These are phyloP conservation scores for Luffa acutangula DNA, from an alignment of 306 rosid genomes.

Conservation along the genomic window DNA sequence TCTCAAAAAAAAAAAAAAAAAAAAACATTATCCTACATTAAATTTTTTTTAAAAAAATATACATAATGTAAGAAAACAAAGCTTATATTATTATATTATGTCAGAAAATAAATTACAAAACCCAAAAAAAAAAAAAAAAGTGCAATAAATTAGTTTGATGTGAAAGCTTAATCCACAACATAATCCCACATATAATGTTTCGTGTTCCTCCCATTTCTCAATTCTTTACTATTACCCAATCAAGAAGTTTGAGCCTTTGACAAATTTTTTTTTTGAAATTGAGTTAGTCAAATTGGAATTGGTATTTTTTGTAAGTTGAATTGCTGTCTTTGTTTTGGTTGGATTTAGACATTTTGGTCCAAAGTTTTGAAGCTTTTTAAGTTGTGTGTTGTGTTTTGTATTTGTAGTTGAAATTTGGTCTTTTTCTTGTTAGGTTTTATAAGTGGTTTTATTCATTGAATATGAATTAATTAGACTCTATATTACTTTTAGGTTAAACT, in stretches of 20 bases:
- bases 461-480: too few relatives aligned
- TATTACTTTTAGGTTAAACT: too few relatives aligned
- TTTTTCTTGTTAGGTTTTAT: too few relatives aligned
- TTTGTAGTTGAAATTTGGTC: too few relatives aligned
- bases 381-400: too few relatives aligned
- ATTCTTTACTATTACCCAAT: background rate
- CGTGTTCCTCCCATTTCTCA: background rate
- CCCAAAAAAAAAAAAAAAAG: background rate
- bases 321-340: background rate
- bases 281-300: background rate
- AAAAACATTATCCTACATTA: background rate
- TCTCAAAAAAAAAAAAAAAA: background rate
- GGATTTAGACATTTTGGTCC: too few relatives aligned
- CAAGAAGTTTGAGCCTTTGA: background rate
- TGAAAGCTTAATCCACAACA: slow-evolving; percentile 1
- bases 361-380: too few relatives aligned
- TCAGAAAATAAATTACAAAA: background rate
- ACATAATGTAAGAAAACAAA: background rate
- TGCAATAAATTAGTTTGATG: background rate
- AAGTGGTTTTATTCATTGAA: too few relatives aligned
- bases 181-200: background rate
- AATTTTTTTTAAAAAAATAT: background rate
- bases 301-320: background rate
- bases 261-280: background rate
- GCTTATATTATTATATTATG: background rate